These are phyloP conservation scores for Cardamine resedifolia DNA, from an alignment of 345 rosid species.

Conservation along the genomic window DNA sequence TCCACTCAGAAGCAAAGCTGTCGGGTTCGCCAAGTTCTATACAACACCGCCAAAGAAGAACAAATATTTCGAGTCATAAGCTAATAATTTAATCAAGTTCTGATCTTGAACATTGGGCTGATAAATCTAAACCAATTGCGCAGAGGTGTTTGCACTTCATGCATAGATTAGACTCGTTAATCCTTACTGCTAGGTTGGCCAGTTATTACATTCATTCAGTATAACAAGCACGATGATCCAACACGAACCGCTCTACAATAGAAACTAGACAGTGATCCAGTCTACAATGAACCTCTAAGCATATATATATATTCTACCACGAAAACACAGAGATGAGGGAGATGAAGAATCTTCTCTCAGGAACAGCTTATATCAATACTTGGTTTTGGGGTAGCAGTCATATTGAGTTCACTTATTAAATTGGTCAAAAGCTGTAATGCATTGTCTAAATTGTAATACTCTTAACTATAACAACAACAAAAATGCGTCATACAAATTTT, in stretches of 20 bases:
- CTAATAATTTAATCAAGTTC: background rate
- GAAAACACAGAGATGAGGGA: background rate
- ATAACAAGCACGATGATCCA: background rate
- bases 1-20: slow-evolving; percentile 80
- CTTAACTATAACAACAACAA: background rate
- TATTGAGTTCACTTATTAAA: background rate
- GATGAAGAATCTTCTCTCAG: background rate
- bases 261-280: background rate
- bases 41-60: background rate
- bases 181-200: background rate
- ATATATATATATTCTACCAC: background rate
- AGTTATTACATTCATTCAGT: background rate
- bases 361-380: background rate
- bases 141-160: background rate
- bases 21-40: slow-evolving; percentile 92
- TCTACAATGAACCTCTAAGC: background rate
- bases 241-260: background rate
- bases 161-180: background rate
- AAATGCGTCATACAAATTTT: slow-evolving; percentile 1
- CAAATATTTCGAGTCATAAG: background rate
- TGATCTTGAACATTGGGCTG: background rate
- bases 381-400: background rate
- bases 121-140: background rate
- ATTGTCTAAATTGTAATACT: background rate
- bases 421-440: background rate